Evolutionary conservation across 75 land plant genomes (phyloP).

Genomic region (Isoetes taiwanensis): DNA sequence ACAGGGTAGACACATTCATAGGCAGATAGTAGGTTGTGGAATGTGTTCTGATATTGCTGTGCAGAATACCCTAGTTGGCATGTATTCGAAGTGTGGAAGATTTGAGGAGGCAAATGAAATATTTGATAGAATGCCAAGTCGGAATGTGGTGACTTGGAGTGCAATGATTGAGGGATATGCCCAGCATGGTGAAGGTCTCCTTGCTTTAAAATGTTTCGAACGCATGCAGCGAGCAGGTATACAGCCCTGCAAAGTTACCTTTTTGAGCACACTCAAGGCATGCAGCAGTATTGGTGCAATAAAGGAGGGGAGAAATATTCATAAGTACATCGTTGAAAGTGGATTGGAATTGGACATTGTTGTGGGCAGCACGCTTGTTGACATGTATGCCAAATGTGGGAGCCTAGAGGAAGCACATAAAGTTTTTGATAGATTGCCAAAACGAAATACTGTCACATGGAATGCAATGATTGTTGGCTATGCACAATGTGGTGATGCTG

Average conservation of each 20-base stretch:
- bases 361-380: neutral
- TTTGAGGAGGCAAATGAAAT: constrained; percentile 3
- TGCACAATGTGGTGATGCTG: neutral
- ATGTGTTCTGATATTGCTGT: neutral
- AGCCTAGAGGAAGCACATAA: neutral
- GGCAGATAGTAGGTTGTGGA: neutral
- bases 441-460: neutral
- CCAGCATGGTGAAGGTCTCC: neutral
- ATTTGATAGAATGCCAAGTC: neutral
- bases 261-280: neutral
- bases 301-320: neutral
- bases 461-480: constrained; percentile 1
- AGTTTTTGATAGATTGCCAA: neutral
- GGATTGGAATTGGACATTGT: neutral
- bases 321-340: neutral
- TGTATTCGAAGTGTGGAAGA: constrained; percentile 14
- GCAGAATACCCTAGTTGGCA: constrained; percentile 6
- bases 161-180: constrained; percentile 7
- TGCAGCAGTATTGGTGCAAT: neutral
- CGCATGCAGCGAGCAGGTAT: neutral
- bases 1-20: neutral
- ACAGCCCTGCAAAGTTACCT: neutral
- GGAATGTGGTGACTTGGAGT: constrained; percentile 4
- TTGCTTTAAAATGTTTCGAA: constrained; percentile 2
- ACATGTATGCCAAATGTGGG: constrained; percentile 3